phyloP scores from a whole-genome alignment of 2,329 filamentous ascomycete genomes.

The Colletotrichum magnum region DNA sequence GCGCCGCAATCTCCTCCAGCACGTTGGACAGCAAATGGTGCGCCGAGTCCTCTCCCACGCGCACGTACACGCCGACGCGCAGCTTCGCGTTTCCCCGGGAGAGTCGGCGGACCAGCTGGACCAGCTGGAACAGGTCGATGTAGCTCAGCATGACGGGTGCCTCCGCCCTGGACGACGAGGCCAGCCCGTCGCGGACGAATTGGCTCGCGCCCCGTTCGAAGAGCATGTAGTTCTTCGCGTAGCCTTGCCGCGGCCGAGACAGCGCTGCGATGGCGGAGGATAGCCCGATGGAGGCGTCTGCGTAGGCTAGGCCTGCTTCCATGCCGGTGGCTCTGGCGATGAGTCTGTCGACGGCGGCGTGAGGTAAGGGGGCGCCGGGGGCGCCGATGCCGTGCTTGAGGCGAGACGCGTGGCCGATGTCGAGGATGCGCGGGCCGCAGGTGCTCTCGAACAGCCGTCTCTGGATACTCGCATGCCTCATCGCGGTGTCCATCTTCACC shows the following conservation, averaged over 20 bases:
- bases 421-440: slow-evolving; percentile 20
- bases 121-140: slow-evolving; percentile 22
- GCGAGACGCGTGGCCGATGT: slow-evolving; percentile 26
- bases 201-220: slow-evolving; percentile 23
- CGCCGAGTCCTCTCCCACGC: slow-evolving; percentile 16
- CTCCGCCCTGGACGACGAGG: slow-evolving; percentile 4
- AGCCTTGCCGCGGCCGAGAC: neutral
- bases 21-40: slow-evolving; percentile 15
- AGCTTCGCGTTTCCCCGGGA: neutral
- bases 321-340: slow-evolving; percentile 24
- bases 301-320: slow-evolving; percentile 28
- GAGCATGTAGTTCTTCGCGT: slow-evolving; percentile 5
- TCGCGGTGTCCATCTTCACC: slow-evolving; percentile 12
- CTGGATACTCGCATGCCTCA: neutral
- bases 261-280: slow-evolving; percentile 38
- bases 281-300: slow-evolving; percentile 31
- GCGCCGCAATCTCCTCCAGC: slow-evolving; percentile 12
- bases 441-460: slow-evolving; percentile 11
- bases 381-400: slow-evolving; percentile 33
- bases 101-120: slow-evolving; percentile 18
- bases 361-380: no score
- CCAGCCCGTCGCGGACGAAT: slow-evolving; percentile 10
- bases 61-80: slow-evolving; percentile 7
- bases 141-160: slow-evolving; percentile 8
- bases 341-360: slow-evolving; percentile 28